These are phyloP conservation scores for Aspergillus bridgeri DNA, from an alignment of 495 filamentous ascomycete species.

Conservation along the genomic window DNA sequence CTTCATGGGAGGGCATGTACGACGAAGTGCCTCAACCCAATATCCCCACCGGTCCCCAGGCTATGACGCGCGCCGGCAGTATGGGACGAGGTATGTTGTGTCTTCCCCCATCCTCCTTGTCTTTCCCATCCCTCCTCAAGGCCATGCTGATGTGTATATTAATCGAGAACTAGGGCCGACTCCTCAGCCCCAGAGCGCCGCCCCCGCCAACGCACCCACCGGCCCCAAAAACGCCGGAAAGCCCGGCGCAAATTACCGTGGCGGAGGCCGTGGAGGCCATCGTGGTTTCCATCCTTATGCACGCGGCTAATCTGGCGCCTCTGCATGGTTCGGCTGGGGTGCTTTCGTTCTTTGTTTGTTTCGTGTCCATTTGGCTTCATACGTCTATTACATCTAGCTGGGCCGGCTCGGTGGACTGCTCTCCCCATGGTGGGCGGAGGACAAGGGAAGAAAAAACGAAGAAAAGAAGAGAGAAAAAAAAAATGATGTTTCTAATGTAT, in stretches of 20 bases:
- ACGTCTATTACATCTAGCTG: not conserved
- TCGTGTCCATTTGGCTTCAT: not conserved
- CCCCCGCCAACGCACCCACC: constrained; percentile 91
- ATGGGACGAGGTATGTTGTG: constrained; percentile 52
- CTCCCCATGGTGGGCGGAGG: not conserved
- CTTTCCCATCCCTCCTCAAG: not conserved
- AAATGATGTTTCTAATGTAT: constrained; percentile 12
- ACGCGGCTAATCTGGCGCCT: constrained; percentile 25
- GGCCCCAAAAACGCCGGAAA: constrained; percentile 94
- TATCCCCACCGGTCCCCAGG: constrained; percentile 51
- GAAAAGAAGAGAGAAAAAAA: not conserved
- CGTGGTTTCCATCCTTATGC: constrained; percentile 82
- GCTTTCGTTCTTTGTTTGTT: constrained; percentile 5
- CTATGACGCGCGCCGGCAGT: constrained; percentile 46
- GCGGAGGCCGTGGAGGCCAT: constrained; percentile 77
- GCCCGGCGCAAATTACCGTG: constrained; percentile 91
- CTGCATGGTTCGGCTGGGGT: not conserved
- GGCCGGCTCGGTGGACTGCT: not conserved
- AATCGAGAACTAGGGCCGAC: constrained; percentile 34
- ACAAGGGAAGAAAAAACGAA: too few species aligned
- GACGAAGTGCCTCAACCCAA: constrained; percentile 93
- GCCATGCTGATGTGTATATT: not conserved
- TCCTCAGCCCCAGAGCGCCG: constrained; percentile 62
- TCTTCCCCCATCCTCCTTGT: constrained; percentile 1
- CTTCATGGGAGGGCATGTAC: constrained; percentile 99